phyloP scores from a whole-genome alignment of 2,329 filamentous ascomycete genomes.

The Fusarium lateritium region DNA sequence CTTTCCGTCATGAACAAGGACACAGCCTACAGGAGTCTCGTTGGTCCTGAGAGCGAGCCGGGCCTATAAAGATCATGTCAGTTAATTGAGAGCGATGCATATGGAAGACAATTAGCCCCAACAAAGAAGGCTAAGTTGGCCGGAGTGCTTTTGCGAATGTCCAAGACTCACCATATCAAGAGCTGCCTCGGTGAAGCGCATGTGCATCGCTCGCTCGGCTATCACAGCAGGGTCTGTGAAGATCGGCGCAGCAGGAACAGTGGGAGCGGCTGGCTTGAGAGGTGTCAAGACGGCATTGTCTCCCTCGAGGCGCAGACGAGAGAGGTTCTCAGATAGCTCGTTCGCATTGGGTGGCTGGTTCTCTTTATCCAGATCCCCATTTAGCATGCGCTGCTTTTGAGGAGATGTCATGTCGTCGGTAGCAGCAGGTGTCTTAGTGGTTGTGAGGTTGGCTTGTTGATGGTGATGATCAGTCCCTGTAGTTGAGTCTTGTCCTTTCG shows the following conservation, averaged over 20 bases:
- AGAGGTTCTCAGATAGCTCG: constrained; percentile 30
- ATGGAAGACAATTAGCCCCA: background rate
- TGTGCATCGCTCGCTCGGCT: constrained; percentile 54
- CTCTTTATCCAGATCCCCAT: constrained; percentile 49
- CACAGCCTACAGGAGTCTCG: constrained; percentile 97
- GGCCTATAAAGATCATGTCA: constrained; percentile 68
- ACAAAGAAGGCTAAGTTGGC: background rate
- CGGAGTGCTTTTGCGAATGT: background rate
- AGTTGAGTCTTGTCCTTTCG: constrained; percentile 1
- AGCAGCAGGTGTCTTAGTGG: constrained; percentile 9
- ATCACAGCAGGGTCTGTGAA: constrained; percentile 50
- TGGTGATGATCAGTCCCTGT: background rate
- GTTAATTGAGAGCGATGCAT: background rate
- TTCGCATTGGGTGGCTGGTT: constrained; percentile 45
- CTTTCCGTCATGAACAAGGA: constrained; percentile 84
- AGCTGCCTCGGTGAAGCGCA: constrained; percentile 85
- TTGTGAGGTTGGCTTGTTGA: constrained; percentile 1
- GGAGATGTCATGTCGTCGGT: constrained; percentile 42
- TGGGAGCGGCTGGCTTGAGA: constrained; percentile 1
- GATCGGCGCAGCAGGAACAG: constrained; percentile 6
- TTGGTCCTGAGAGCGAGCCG: constrained; percentile 86
- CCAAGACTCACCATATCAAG: constrained; percentile 81
- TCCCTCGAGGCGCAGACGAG: constrained; percentile 39
- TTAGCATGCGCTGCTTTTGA: constrained; percentile 4
- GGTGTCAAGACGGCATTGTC: constrained; percentile 1